Evolutionary conservation across 768 basidiomycete genomes (phyloP).

Genomic region (Mycena pura): DNA sequence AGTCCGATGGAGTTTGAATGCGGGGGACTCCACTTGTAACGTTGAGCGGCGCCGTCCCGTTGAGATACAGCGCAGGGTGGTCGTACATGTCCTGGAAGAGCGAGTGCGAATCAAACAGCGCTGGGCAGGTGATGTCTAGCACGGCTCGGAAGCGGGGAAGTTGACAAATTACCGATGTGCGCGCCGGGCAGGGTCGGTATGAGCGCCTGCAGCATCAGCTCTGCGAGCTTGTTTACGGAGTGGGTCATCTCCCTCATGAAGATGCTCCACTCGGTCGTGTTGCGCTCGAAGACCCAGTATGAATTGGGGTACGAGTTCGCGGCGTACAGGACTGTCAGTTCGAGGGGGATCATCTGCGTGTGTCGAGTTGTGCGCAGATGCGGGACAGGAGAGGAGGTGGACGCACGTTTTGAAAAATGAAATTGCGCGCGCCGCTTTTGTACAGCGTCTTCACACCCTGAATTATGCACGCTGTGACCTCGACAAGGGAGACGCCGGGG

Average conservation of each 20-base stretch:
- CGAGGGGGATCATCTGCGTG: constrained; percentile 63
- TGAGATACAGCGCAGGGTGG: constrained; percentile 59
- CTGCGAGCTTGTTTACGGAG: constrained; percentile 58
- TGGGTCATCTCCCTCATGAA: constrained; percentile 59
- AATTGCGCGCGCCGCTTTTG: constrained; percentile 65
- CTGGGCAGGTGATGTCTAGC: constrained; percentile 35
- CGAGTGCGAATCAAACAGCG: constrained; percentile 65
- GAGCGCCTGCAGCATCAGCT: constrained; percentile 57
- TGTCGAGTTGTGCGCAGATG: neutral
- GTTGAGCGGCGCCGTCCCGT: constrained; percentile 68
- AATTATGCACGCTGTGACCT: constrained; percentile 63
- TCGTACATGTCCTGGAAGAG: constrained; percentile 66
- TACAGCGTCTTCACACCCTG: constrained; percentile 66
- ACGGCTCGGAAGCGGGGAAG: neutral
- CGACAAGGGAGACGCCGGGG: constrained; percentile 57
- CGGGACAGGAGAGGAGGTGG: neutral
- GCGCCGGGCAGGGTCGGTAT: constrained; percentile 55
- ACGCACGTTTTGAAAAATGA: constrained; percentile 72
- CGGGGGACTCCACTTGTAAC: constrained; percentile 59
- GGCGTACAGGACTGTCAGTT: constrained; percentile 55
- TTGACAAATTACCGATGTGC: constrained; percentile 56
- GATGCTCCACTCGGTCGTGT: constrained; percentile 64
- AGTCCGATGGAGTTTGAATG: no score
- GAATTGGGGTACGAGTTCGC: constrained; percentile 52
- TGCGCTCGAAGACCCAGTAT: constrained; percentile 59